Percentiles rank a stretch among this genome's conserved stretches.
Evolutionary conservation across 805 yeast species (phyloP).

Genomic region (Saccharomyces jurei): DNA sequence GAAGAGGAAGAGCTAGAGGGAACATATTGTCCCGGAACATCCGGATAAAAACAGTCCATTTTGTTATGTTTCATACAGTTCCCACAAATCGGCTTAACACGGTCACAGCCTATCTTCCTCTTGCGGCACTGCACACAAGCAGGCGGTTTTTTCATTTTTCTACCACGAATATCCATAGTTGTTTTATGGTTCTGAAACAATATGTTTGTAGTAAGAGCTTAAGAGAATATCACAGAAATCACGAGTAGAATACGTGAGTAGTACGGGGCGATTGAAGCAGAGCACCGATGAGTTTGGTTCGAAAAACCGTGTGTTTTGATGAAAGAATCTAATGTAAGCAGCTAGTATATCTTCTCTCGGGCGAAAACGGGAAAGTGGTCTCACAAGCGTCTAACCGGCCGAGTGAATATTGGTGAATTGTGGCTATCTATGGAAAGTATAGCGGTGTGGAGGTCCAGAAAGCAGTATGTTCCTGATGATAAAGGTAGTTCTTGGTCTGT

Average conservation of each 20-base stretch:
- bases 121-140: conserved; percentile 29
- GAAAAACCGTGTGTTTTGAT: neutral
- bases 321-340: neutral
- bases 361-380: neutral
- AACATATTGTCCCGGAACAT: conserved; percentile 22
- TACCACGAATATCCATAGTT: conserved; percentile 17
- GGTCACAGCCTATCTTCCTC: conserved; percentile 36
- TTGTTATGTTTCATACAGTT: conserved; percentile 29
- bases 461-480: neutral
- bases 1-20: conserved; percentile 12
- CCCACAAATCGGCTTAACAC: conserved; percentile 36
- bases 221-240: conserved; percentile 7
- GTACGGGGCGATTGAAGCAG: conserved; percentile 2
- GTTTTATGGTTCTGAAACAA: neutral
- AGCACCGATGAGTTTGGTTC: neutral
- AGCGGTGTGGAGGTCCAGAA: neutral
- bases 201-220: neutral
- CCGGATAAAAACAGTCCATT: conserved; percentile 26
- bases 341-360: neutral
- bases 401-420: neutral
- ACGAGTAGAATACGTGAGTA: neutral
- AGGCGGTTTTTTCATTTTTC: conserved; percentile 21
- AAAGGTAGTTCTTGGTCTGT: neutral
- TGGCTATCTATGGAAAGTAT: neutral
- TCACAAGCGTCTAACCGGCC: neutral